These are phyloP conservation scores for Bodo saltans DNA, from an alignment of 78 protist species.

Conservation along the genomic window DNA sequence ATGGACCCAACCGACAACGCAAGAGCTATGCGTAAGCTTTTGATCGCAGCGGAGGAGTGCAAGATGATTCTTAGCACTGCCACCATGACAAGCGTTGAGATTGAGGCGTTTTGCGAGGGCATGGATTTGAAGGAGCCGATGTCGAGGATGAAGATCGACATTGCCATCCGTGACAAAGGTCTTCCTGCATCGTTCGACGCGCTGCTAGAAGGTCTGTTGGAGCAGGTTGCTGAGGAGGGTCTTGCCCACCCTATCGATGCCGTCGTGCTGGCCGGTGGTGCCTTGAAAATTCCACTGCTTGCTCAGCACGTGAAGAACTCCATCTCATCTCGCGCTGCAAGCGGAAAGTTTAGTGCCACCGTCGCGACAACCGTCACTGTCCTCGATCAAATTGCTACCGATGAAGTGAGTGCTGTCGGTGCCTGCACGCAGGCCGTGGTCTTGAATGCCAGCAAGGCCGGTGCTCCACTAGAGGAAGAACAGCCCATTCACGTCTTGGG, in stretches of 20 bases:
- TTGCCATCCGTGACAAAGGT: neutral
- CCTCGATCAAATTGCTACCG: no score
- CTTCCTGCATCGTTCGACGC: neutral
- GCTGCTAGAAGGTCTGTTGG: neutral
- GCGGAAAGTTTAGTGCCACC: no score
- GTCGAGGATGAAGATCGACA: neutral
- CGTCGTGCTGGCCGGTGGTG: constrained; percentile 1
- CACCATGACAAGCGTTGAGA: neutral
- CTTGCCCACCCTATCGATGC: neutral
- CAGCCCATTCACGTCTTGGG: no score
- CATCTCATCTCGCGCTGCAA: no score
- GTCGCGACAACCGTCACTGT: no score
- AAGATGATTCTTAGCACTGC: neutral
- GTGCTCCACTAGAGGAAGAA: no score
- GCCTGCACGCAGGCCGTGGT: no score
- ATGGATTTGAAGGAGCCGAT: neutral
- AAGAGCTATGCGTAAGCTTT: neutral
- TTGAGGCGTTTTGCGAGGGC: neutral
- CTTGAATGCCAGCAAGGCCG: no score
- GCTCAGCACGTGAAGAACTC: no score
- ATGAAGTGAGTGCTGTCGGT: no score
- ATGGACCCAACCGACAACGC: neutral
- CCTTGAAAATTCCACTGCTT: no score
- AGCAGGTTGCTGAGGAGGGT: neutral
- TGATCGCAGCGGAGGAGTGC: neutral